Base-by-base conservation (phyloP, 441 rosid genomes). In the Brassica balearica region DNA sequence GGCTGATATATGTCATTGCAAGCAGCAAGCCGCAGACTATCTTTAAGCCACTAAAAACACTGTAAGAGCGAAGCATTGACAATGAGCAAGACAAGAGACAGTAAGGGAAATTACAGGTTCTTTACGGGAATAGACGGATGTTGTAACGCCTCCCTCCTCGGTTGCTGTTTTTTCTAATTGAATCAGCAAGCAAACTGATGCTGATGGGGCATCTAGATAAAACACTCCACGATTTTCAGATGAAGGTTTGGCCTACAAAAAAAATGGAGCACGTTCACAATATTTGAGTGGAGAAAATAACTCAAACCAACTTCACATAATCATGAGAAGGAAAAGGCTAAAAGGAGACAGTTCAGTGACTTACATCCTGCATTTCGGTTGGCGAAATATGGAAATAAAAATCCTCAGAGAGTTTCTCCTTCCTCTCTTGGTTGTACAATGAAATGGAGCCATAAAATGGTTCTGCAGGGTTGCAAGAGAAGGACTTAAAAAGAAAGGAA, bases 81-180 rank as follows among this genome's bases (percentile, higher is more conserved):
- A 38, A 43, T 53, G 63, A 66, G 58, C 34, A 61, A 68, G 34
- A 20, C 5, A 43, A 27, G 51, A 14, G 80, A 73, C 25, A 78
- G 53, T 64, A 73, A 67, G 61, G 61, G 59, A 7, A 34, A 94
- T 78, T 96, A 96, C 99, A 73, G 97, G 97, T 74, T 96, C 98
- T 91, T 94, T 96, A 72, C 98, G 98, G 78, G 98, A 96, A 87
- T 96, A 96, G 83, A 91, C 98, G 8, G 98, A 94, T 41, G 99
- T 88, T 78, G 91, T 85, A 81, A 94, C 92, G 65, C 98, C 98
- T 48, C 94, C 93, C 82, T 96, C 99, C 86, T 96, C 98, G 2
- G 98, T 85, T 64, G 95, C 97, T 80, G 97, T 89, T 86, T 92
- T 94, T 88, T 96, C 99, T 81, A 96, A 83, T 74, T 96, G 99